phyloP scores from a whole-genome alignment of 495 filamentous ascomycete genomes.

The Massariosphaeria phaeospora region DNA sequence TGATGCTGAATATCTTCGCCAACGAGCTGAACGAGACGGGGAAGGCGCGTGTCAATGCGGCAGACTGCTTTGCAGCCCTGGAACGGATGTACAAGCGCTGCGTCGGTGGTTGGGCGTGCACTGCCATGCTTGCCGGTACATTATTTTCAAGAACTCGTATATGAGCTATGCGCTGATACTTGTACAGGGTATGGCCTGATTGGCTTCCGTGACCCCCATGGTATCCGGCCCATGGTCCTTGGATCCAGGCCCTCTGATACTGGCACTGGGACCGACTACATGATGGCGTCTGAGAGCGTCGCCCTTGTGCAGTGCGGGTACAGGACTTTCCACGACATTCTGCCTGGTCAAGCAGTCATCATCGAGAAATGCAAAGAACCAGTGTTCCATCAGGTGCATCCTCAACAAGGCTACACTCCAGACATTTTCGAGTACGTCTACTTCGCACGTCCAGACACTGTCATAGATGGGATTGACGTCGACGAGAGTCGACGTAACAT shows the following conservation, averaged over 20 bases:
- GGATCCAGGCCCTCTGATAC: slow-evolving; percentile 67
- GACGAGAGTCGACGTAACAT: slow-evolving; percentile 86
- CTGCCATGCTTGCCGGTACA: slow-evolving; percentile 84
- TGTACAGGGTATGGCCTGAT: slow-evolving; percentile 70
- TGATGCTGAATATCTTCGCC: slow-evolving; percentile 94
- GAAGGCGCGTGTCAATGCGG: slow-evolving; percentile 87
- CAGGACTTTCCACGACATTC: slow-evolving; percentile 71
- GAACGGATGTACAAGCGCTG: slow-evolving; percentile 70
- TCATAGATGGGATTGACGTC: slow-evolving; percentile 91
- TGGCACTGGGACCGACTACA: slow-evolving; percentile 75
- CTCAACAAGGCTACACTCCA: slow-evolving; percentile 69
- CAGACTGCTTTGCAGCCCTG: slow-evolving; percentile 80
- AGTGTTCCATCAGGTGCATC: slow-evolving; percentile 69
- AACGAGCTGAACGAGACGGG: slow-evolving; percentile 92
- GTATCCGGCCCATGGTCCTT: slow-evolving; percentile 83
- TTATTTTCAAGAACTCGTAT: too few species aligned
- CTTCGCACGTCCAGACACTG: slow-evolving; percentile 81
- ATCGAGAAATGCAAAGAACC: slow-evolving; percentile 78
- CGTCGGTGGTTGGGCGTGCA: slow-evolving; percentile 80
- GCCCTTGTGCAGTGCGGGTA: slow-evolving; percentile 86
- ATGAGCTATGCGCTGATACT: too few species aligned
- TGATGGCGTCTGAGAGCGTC: slow-evolving; percentile 96
- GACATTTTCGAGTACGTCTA: slow-evolving; percentile 94
- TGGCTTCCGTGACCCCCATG: slow-evolving; percentile 83
- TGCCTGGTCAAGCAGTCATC: slow-evolving; percentile 90